phyloP scores from a whole-genome alignment of 331 rosid genomes.

The Acacia concinna region DNA sequence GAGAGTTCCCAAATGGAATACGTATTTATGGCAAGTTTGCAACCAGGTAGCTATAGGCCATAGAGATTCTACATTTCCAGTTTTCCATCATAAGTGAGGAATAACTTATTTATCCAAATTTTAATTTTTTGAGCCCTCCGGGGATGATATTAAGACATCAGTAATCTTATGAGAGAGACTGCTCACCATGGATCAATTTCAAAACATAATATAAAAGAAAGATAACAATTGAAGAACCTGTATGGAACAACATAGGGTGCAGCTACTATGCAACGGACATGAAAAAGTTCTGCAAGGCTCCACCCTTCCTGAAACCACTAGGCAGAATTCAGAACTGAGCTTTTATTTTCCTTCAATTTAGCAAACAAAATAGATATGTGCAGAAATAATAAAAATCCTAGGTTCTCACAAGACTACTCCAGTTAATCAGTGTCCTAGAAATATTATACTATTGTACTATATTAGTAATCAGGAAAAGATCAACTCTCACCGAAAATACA shows the following conservation, averaged over 20 bases:
- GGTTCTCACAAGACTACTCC: not conserved
- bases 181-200: slow-evolving; percentile 17
- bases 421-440: not conserved
- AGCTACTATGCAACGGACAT: slow-evolving; percentile 70
- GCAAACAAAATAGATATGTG: not conserved
- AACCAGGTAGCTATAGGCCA: not conserved
- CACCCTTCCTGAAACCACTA: slow-evolving; percentile 72
- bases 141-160: not conserved
- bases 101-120: slow-evolving; percentile 3
- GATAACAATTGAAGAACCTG: slow-evolving; percentile 45
- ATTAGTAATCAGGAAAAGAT: slow-evolving; percentile 4
- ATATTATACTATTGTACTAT: slow-evolving; percentile 8
- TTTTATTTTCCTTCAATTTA: not conserved
- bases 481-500: not conserved
- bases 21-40: slow-evolving; percentile 12
- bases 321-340: slow-evolving; percentile 3
- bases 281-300: slow-evolving; percentile 76
- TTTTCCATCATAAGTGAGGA: not conserved
- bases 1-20: not conserved
- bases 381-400: not conserved
- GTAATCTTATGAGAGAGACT: not conserved
- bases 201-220: slow-evolving; percentile 13
- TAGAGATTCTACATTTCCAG: slow-evolving; percentile 5
- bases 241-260: slow-evolving; percentile 92
- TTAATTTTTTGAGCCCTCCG: not conserved